Conservation (phyloP, 78 protist species). For the Dictyostelium capitatum region DNA sequence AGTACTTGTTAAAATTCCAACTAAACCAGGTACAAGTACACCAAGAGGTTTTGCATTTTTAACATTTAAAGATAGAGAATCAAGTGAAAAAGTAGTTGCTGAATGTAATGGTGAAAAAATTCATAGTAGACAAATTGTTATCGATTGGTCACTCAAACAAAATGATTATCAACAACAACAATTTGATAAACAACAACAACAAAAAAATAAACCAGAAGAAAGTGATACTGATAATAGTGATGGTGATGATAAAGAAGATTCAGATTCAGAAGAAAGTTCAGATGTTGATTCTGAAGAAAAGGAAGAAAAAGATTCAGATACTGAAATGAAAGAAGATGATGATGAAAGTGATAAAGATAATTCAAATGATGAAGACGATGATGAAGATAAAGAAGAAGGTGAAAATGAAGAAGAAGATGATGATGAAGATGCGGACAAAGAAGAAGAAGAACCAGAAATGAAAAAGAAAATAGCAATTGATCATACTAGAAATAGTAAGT, state of each 20-base stretch:
- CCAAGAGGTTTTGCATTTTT: slow-evolving; percentile 67
- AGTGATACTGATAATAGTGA: slow-evolving; percentile 18
- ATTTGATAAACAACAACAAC: slow-evolving; percentile 6
- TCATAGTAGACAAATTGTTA: slow-evolving; percentile 36
- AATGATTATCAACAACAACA: slow-evolving; percentile 4
- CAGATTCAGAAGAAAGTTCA: slow-evolving; percentile 7
- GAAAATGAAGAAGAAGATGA: slow-evolving; percentile 32
- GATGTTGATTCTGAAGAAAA: slow-evolving; percentile 18
- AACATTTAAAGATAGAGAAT: slow-evolving; percentile 12
- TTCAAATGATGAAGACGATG: slow-evolving; percentile 5
- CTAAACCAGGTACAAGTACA: slow-evolving; percentile 12
- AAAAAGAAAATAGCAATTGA: slow-evolving; percentile 28
- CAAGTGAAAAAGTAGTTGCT: slow-evolving; percentile 24
- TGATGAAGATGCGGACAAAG: slow-evolving; percentile 35
- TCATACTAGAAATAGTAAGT: slow-evolving; percentile 36
- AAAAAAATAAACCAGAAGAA: slow-evolving; percentile 19
- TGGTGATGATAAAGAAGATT: slow-evolving; percentile 17
- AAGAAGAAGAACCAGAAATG: slow-evolving; percentile 26
- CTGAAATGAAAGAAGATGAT: slow-evolving; percentile 1
- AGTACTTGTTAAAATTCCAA: slow-evolving; percentile 55
- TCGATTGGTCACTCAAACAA: slow-evolving; percentile 76
- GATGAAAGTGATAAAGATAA: slow-evolving; percentile 5
- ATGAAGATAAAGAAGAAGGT: slow-evolving; percentile 20
- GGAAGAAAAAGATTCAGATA: slow-evolving; percentile 21
- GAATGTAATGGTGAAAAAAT: slow-evolving; percentile 17